These are phyloP conservation scores for Phylloporus sp. DNA, from an alignment of 768 basidiomycete species.

Conservation along the genomic window DNA sequence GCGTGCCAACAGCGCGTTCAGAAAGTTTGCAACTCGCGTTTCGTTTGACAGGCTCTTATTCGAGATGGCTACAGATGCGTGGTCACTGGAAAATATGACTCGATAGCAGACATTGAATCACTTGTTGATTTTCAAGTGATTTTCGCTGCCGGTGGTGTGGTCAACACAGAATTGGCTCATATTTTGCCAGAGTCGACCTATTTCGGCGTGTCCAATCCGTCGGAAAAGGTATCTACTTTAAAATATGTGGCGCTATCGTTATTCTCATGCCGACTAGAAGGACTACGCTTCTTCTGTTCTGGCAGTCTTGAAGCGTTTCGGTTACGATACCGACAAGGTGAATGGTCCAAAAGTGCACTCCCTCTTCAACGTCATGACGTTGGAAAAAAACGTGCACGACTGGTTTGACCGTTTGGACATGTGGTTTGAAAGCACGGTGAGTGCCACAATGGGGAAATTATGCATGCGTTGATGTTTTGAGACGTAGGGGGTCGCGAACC, in stretches of 20 bases:
- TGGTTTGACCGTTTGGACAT: constrained; percentile 1
- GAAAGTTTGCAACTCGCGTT: neutral
- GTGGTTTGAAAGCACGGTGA: constrained; percentile 7
- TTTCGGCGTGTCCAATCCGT: neutral
- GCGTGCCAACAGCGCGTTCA: too few relatives aligned
- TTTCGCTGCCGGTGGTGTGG: too few relatives aligned
- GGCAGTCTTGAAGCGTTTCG: constrained; percentile 5
- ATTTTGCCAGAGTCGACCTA: constrained; percentile 5
- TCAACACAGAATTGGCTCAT: constrained; percentile 1
- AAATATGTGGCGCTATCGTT: too few relatives aligned
- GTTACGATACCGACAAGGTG: neutral
- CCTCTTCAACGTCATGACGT: constrained; percentile 4
- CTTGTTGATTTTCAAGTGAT: too few relatives aligned
- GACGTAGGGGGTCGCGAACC: too few relatives aligned
- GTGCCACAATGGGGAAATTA: too few relatives aligned
- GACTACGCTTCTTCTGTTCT: constrained; percentile 1
- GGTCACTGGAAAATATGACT: constrained; percentile 27
- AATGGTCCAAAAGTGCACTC: constrained; percentile 7
- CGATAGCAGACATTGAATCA: too few relatives aligned
- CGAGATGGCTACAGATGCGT: constrained; percentile 35
- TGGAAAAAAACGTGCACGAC: neutral
- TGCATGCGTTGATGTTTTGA: too few relatives aligned
- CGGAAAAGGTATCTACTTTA: too few relatives aligned
- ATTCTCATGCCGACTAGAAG: too few relatives aligned
- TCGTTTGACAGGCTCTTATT: constrained; percentile 28